A percentile compares a stretch with the other conserved stretches of the same genome.
Evolutionary conservation across 441 rosid species (phyloP).

Genomic region (Populus hybrid): DNA sequence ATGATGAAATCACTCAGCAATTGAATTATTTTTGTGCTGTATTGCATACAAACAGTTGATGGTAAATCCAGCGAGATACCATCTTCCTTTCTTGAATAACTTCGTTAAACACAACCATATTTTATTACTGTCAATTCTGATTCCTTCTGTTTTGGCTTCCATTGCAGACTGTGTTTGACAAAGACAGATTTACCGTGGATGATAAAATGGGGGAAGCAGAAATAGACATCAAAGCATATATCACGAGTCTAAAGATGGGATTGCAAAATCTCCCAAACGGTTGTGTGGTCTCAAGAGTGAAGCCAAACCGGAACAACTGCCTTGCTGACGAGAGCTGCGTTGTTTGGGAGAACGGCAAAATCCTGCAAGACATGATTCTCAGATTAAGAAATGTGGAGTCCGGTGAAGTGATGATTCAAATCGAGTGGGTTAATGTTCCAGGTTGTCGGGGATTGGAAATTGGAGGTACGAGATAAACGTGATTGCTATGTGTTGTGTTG

Average conservation of each 20-base stretch:
- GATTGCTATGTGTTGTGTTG: not conserved
- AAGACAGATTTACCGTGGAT: conserved; percentile 66
- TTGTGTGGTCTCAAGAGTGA: conserved; percentile 44
- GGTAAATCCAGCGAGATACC: not conserved
- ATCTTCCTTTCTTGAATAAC: not conserved
- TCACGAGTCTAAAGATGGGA: conserved; percentile 52
- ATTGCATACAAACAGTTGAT: not conserved
- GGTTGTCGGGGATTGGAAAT: conserved; percentile 38
- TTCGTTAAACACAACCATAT: not conserved
- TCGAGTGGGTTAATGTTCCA: conserved; percentile 63
- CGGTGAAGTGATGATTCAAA: conserved; percentile 63
- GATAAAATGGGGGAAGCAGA: conserved; percentile 92
- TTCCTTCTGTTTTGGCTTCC: not conserved
- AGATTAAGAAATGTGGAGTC: conserved; percentile 59
- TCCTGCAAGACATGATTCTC: conserved; percentile 58
- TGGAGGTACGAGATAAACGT: conserved; percentile 10
- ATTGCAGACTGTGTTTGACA: conserved; percentile 56
- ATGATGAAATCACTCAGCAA: not conserved
- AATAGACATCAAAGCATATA: conserved; percentile 48
- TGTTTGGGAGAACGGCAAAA: conserved; percentile 46
- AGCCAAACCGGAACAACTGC: conserved; percentile 50
- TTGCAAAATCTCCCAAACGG: conserved; percentile 47
- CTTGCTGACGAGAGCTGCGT: conserved; percentile 60
- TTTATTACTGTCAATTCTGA: not conserved
- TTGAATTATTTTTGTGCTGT: not conserved